A percentile compares a stretch with the other conserved stretches of the same genome.
Evolutionary conservation across 2,329 filamentous ascomycete genomes (phyloP).

Genomic region (Colletotrichum shisoi): DNA sequence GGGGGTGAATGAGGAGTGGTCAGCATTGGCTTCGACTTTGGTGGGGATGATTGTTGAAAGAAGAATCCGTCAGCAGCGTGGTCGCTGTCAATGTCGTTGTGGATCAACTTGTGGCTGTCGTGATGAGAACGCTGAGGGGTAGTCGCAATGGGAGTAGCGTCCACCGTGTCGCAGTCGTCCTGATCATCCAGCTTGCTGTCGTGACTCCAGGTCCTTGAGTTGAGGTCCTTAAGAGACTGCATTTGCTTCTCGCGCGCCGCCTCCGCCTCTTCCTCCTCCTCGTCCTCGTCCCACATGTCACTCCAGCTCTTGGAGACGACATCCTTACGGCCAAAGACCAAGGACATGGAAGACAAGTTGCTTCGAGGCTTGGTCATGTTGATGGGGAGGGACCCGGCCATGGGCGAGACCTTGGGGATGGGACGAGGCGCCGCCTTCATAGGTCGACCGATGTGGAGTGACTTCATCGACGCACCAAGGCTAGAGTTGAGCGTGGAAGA

Average conservation of each 20-base stretch:
- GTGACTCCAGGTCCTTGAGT: slow-evolving; percentile 80
- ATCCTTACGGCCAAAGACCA: slow-evolving; percentile 80
- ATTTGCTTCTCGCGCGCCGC: slow-evolving; percentile 69
- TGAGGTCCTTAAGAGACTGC: slow-evolving; percentile 69
- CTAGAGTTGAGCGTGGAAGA: slow-evolving; percentile 86
- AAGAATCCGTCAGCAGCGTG: slow-evolving; percentile 74
- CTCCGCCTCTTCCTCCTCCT: slow-evolving; percentile 76
- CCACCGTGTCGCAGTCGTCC: slow-evolving; percentile 54
- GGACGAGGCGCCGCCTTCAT: slow-evolving; percentile 54
- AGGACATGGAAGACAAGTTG: slow-evolving; percentile 73
- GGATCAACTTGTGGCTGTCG: slow-evolving; percentile 43
- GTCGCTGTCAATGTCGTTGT: slow-evolving; percentile 67
- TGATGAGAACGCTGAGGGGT: slow-evolving; percentile 52
- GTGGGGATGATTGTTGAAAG: slow-evolving; percentile 70
- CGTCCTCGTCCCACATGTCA: slow-evolving; percentile 95
- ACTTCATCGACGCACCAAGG: slow-evolving; percentile 81
- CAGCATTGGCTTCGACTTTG: slow-evolving; percentile 41
- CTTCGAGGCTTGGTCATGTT: slow-evolving; percentile 78
- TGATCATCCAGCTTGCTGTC: slow-evolving; percentile 67
- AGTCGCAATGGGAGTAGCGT: slow-evolving; percentile 50
- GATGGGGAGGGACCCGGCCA: slow-evolving; percentile 78
- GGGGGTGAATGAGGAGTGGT: slow-evolving; percentile 67
- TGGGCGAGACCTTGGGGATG: slow-evolving; percentile 63
- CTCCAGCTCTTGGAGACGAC: slow-evolving; percentile 98
- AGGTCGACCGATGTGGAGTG: slow-evolving; percentile 65